Percentiles rank a stretch among this genome's conserved stretches.
phyloP scores from a whole-genome alignment of 129 eudicot genomes.

The Apium graveolens region DNA sequence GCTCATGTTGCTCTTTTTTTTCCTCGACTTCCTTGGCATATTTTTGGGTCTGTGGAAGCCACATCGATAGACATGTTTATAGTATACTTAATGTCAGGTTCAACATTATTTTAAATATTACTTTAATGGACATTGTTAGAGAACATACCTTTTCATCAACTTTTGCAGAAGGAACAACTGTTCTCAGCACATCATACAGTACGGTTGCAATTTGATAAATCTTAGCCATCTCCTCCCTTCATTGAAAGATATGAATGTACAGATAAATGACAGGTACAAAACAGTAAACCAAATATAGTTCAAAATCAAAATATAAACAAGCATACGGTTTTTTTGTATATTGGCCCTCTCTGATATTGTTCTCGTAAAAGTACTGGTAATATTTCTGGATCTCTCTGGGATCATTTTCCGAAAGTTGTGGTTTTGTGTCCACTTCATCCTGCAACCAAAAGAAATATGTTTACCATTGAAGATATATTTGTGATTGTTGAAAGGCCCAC shows the following conservation, averaged over 20 bases:
- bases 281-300: neutral
- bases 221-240: conserved; percentile 94
- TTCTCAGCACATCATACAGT: conserved; percentile 78
- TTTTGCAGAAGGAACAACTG: conserved; percentile 62
- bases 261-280: conserved; percentile 10
- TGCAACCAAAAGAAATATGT: conserved; percentile 26
- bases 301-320: conserved; percentile 12
- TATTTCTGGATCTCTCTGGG: conserved; percentile 79
- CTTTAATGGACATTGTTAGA: neutral
- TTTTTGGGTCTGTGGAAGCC: conserved; percentile 46
- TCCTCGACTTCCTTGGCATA: conserved; percentile 76
- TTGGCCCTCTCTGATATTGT: conserved; percentile 77
- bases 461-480: neutral
- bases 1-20: conserved; percentile 66
- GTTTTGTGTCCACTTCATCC: conserved; percentile 68
- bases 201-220: conserved; percentile 81
- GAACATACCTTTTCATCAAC: conserved; percentile 59
- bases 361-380: conserved; percentile 65
- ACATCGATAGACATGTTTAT: conserved; percentile 3
- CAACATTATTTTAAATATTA: neutral
- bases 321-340: conserved; percentile 85
- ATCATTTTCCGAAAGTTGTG: conserved; percentile 51
- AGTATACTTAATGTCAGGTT: conserved; percentile 3
- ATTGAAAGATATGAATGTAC: conserved; percentile 15
- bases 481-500: neutral